phyloP scores from a whole-genome alignment of 1,284 basidiomycete species.

The Sporisorium graminicola region DNA sequence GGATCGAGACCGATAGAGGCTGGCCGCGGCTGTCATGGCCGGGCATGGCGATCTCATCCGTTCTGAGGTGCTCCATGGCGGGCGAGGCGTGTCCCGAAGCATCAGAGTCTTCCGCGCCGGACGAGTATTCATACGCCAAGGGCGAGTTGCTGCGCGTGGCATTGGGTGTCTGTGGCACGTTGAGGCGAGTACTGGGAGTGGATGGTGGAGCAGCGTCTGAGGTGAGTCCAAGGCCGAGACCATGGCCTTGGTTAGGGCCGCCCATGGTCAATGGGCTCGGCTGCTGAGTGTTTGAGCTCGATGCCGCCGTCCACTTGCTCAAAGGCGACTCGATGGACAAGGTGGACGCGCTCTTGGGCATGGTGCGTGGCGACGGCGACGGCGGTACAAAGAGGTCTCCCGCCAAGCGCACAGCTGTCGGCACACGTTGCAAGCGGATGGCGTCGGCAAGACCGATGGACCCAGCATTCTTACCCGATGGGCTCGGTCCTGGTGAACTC shows the following conservation, averaged over 20 bases:
- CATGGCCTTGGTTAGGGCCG: conserved; percentile 21
- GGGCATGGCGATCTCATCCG: conserved; percentile 26
- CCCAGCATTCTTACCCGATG: conserved; percentile 18
- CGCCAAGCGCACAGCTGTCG: conserved; percentile 73
- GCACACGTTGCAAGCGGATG: conserved; percentile 73
- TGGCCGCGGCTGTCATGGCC: conserved; percentile 39
- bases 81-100: conserved; percentile 51
- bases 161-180: conserved; percentile 52
- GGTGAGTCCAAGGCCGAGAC: conserved; percentile 38
- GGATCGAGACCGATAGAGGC: conserved; percentile 46
- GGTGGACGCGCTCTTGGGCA: conserved; percentile 46
- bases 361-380: conserved; percentile 39
- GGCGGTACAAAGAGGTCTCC: conserved; percentile 70
- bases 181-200: conserved; percentile 30
- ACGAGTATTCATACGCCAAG: conserved; percentile 40
- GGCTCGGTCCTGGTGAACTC: conserved; percentile 29
- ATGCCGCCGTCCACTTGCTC: conserved; percentile 28
- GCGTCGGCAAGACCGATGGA: conserved; percentile 65
- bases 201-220: conserved; percentile 23
- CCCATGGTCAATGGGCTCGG: conserved; percentile 13
- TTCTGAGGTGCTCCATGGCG: conserved; percentile 28
- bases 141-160: conserved; percentile 52
- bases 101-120: conserved; percentile 19
- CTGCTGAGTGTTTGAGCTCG: conserved; percentile 18
- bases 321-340: conserved; percentile 43